These are phyloP conservation scores for Apocynum venetum DNA, from an alignment of 257 asterid species.

Conservation along the genomic window DNA sequence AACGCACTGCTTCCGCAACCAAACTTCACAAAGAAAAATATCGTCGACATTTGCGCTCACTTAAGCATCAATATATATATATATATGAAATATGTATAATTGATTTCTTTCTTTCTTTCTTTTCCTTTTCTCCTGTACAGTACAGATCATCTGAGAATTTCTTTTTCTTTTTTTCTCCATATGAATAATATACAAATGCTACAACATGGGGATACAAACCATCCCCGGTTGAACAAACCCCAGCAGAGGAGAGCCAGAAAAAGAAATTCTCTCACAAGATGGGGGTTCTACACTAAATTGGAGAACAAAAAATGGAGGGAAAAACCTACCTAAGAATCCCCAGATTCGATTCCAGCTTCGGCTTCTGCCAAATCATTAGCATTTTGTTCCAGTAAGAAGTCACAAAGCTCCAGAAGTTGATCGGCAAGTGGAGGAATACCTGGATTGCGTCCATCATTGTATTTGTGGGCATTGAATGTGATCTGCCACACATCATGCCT, in stretches of 20 bases:
- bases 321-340: slow-evolving; percentile 16
- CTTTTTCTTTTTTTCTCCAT: not conserved
- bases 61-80: too few species aligned
- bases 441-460: slow-evolving; percentile 80
- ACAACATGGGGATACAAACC: slow-evolving; percentile 14
- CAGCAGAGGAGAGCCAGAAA: slow-evolving; percentile 12
- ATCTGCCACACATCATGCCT: slow-evolving; percentile 84
- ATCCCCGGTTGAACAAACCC: slow-evolving; percentile 13
- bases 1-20: too few species aligned
- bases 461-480: slow-evolving; percentile 70
- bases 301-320: not conserved
- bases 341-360: slow-evolving; percentile 64
- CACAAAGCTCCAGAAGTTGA: slow-evolving; percentile 92
- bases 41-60: too few species aligned
- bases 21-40: too few species aligned
- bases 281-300: slow-evolving; percentile 2
- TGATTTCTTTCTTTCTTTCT: not conserved
- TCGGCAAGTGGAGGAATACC: slow-evolving; percentile 98
- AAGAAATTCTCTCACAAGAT: not conserved
- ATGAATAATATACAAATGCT: slow-evolving; percentile 15
- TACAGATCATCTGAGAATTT: not conserved
- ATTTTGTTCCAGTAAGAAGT: slow-evolving; percentile 56
- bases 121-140: not conserved
- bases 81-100: too few species aligned
- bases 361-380: slow-evolving; percentile 59